A percentile compares a stretch with the other conserved stretches of the same genome.
Conservation (phyloP, 169 alveolate genomes). For the Amoebophrya sp. region DNA sequence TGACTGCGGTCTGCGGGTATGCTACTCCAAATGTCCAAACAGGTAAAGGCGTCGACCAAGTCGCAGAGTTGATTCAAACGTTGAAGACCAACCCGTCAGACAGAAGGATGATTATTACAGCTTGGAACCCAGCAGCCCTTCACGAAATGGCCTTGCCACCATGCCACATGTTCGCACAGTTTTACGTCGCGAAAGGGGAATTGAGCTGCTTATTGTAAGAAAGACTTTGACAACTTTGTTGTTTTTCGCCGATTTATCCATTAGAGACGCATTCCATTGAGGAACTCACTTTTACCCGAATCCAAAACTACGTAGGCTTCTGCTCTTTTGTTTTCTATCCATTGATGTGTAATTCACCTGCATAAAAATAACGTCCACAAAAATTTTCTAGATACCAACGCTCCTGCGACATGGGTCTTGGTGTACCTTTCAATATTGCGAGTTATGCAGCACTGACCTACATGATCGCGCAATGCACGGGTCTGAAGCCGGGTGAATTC, state of each 20-base stretch:
- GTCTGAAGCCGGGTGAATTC: constrained; percentile 80
- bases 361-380: neutral
- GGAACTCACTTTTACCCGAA: no score
- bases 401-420: constrained; percentile 93
- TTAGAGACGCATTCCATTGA: no score
- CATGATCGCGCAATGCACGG: constrained; percentile 88
- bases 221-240: neutral
- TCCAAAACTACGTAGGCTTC: no score
- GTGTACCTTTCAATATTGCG: constrained; percentile 97
- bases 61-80: constrained; percentile 68
- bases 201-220: constrained; percentile 69
- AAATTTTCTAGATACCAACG: constrained; percentile 78
- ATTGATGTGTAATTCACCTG: neutral
- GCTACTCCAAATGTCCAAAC: no score
- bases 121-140: constrained; percentile 86
- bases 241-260: no score
- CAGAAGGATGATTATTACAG: constrained; percentile 84
- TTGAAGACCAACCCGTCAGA: constrained; percentile 85
- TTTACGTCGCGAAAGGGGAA: constrained; percentile 77
- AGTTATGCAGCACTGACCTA: constrained; percentile 85
- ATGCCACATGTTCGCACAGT: constrained; percentile 91
- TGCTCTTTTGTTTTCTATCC: no score
- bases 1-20: no score
- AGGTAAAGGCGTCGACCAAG: constrained; percentile 90
- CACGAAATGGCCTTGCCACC: constrained; percentile 96